Conservation (phyloP, 1,284 basidiomycete species). For the Phylloboletellus chloephorus region DNA sequence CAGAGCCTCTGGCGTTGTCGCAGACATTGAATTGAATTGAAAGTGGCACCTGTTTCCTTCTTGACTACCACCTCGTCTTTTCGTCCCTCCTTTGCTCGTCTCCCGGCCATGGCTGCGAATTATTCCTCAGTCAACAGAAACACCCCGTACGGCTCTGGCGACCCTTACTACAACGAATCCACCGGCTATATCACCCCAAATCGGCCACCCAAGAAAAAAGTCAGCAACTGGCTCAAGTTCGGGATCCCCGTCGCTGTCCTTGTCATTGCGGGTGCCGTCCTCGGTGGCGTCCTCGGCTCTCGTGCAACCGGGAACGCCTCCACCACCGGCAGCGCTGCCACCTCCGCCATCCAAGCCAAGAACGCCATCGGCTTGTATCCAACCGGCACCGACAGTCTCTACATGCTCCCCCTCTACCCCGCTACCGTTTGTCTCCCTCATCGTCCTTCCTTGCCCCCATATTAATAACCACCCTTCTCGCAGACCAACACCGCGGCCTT, state of each 20-base stretch:
- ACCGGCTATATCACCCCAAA: constrained; percentile 57
- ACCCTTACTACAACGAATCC: constrained; percentile 63
- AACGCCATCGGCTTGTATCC: constrained; percentile 60
- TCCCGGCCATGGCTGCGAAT: constrained; percentile 33
- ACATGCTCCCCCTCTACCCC: constrained; percentile 82
- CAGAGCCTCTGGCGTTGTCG: too few species aligned
- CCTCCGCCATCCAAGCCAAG: constrained; percentile 57
- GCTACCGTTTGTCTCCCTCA: constrained; percentile 59
- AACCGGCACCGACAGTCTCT: constrained; percentile 68
- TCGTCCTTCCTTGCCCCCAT: not conserved
- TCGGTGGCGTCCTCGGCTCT: constrained; percentile 65
- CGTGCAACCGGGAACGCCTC: constrained; percentile 42
- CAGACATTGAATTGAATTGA: too few species aligned
- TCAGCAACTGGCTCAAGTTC: constrained; percentile 49
- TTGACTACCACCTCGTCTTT: constrained; percentile 3
- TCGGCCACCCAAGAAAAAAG: constrained; percentile 33
- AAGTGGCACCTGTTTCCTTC: not conserved
- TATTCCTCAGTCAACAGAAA: constrained; percentile 42
- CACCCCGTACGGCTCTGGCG: constrained; percentile 48
- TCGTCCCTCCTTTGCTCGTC: constrained; percentile 27
- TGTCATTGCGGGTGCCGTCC: constrained; percentile 57
- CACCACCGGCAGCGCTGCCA: constrained; percentile 36
- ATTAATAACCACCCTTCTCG: constrained; percentile 1
- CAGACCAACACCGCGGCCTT: constrained; percentile 80
- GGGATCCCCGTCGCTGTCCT: constrained; percentile 51